Conservation (phyloP, 768 basidiomycete species). For the Boletus sp. region DNA sequence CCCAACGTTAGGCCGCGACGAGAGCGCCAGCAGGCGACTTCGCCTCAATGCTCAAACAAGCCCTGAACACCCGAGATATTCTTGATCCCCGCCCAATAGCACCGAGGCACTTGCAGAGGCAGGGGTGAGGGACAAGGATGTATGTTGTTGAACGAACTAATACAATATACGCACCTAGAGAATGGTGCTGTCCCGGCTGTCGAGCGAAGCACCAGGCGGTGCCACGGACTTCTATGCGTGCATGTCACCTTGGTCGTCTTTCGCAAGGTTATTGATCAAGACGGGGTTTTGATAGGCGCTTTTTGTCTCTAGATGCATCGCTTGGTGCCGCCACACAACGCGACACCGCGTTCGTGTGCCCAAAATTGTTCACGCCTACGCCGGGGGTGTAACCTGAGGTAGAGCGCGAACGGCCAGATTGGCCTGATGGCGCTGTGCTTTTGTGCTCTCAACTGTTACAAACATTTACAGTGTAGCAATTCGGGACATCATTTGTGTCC, state of each 20-base stretch:
- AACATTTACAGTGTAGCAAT: conserved; percentile 61
- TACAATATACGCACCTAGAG: conserved; percentile 80
- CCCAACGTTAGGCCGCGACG: background rate
- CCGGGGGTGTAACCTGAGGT: conserved; percentile 54
- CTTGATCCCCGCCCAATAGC: conserved; percentile 61
- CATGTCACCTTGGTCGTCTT: background rate
- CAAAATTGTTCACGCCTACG: conserved; percentile 63
- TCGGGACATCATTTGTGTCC: conserved; percentile 58
- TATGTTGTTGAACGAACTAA: conserved; percentile 88
- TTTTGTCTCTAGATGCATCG: conserved; percentile 78
- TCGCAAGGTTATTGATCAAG: background rate
- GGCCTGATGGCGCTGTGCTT: conserved; percentile 35
- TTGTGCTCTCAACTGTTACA: conserved; percentile 37
- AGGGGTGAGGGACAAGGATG: conserved; percentile 20
- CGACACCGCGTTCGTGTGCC: conserved; percentile 77
- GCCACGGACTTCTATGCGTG: conserved; percentile 64
- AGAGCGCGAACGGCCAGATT: conserved; percentile 42
- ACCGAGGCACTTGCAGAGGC: background rate
- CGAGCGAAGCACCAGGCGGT: conserved; percentile 71
- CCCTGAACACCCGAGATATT: conserved; percentile 81
- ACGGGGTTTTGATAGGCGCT: conserved; percentile 49
- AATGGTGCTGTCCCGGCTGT: conserved; percentile 95
- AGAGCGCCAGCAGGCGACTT: conserved; percentile 52
- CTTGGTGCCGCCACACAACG: conserved; percentile 65
- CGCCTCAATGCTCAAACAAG: conserved; percentile 67